phyloP scores from a whole-genome alignment of 176 grass and related monocot species.

The Musa itinerans region DNA sequence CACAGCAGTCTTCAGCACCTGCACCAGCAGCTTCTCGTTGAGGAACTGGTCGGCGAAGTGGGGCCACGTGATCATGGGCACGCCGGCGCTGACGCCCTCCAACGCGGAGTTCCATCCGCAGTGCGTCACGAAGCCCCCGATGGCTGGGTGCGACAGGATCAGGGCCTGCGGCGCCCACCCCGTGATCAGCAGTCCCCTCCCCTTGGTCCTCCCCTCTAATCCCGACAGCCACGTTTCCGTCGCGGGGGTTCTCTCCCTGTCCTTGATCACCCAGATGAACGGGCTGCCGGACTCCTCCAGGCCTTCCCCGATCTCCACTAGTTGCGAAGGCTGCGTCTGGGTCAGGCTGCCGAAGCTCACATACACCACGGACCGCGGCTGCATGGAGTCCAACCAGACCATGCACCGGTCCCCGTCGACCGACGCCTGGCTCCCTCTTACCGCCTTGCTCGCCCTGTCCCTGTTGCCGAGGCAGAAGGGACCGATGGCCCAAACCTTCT shows the following conservation, averaged over 20 bases:
- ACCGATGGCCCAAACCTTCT: conserved; percentile 51
- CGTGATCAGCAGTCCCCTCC: not conserved
- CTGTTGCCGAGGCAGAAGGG: conserved; percentile 47
- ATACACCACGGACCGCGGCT: conserved; percentile 31
- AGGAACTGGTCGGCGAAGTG: not conserved
- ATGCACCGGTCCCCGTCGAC: conserved; percentile 45
- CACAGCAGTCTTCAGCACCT: not conserved
- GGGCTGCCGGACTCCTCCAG: not conserved
- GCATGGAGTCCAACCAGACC: conserved; percentile 42
- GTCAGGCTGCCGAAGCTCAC: conserved; percentile 62
- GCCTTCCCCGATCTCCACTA: conserved; percentile 59
- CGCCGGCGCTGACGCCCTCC: not conserved
- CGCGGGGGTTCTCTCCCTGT: not conserved
- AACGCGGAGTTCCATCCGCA: not conserved
- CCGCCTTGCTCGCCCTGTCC: conserved; percentile 9
- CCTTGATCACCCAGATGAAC: not conserved
- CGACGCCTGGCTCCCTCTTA: conserved; percentile 37
- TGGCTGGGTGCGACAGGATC: not conserved
- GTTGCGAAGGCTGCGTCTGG: conserved; percentile 30
- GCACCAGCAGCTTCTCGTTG: conserved; percentile 6
- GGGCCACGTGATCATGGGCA: not conserved
- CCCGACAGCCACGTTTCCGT: not conserved
- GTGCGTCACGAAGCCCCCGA: conserved; percentile 1
- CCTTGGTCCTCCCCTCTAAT: not conserved
- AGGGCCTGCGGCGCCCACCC: not conserved